These are phyloP conservation scores for Cutaneotrichosporon cyanovorans DNA, from an alignment of 1,284 basidiomycete species.

Conservation along the genomic window DNA sequence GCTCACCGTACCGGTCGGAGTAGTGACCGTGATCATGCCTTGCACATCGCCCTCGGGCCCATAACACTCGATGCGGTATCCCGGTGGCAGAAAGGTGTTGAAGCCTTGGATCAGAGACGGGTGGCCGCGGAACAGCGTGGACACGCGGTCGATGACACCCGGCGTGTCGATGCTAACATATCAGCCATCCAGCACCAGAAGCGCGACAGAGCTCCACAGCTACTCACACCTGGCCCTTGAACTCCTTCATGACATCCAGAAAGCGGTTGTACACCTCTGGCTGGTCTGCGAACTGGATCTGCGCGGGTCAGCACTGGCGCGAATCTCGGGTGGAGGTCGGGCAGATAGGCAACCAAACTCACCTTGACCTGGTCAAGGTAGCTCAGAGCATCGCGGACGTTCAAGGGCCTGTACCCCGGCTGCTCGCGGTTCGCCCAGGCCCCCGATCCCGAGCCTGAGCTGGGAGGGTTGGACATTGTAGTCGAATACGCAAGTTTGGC, in stretches of 20 bases:
- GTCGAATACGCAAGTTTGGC: neutral
- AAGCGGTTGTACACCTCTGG: slow-evolving; percentile 97
- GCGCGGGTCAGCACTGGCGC: slow-evolving; percentile 1
- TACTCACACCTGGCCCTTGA: slow-evolving; percentile 87
- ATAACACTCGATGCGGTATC: slow-evolving; percentile 87
- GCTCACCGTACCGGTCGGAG: slow-evolving; percentile 74
- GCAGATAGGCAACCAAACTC: slow-evolving; percentile 10
- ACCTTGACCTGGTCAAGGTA: slow-evolving; percentile 94
- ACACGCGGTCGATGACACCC: slow-evolving; percentile 95
- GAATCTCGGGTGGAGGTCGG: neutral
- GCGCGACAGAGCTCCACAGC: neutral
- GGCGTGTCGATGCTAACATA: slow-evolving; percentile 85
- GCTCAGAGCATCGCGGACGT: slow-evolving; percentile 74
- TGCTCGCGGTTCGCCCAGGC: slow-evolving; percentile 12
- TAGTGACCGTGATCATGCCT: slow-evolving; percentile 88
- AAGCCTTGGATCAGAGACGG: slow-evolving; percentile 93
- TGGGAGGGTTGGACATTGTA: slow-evolving; percentile 16
- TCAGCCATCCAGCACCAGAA: neutral
- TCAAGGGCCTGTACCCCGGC: slow-evolving; percentile 39
- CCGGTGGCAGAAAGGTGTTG: slow-evolving; percentile 95
- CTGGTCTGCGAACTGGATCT: slow-evolving; percentile 76
- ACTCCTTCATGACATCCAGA: slow-evolving; percentile 99
- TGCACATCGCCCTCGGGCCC: slow-evolving; percentile 52
- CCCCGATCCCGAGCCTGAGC: slow-evolving; percentile 9
- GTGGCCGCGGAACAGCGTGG: slow-evolving; percentile 88